These are phyloP conservation scores for Ophiocordyceps camponoti-saundersi DNA, from an alignment of 2,329 filamentous ascomycete species.

Conservation along the genomic window DNA sequence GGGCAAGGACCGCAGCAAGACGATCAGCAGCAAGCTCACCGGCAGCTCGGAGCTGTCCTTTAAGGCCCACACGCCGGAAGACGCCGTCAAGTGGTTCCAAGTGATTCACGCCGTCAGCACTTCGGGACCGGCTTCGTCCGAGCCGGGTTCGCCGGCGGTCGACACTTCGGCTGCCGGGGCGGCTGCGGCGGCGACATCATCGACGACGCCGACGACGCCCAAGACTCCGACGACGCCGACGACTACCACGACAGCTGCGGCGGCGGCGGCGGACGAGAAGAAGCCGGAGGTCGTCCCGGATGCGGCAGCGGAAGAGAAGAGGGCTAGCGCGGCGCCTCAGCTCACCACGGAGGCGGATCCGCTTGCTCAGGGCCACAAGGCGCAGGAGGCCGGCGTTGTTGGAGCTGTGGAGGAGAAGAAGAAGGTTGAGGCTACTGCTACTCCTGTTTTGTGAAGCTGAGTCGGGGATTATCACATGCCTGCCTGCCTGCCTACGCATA, in stretches of 20 bases:
- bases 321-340: constrained; percentile 5
- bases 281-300: neutral
- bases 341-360: neutral
- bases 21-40: constrained; percentile 63
- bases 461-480: neutral
- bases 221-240: neutral
- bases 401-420: constrained; percentile 4
- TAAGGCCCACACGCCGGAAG: constrained; percentile 67
- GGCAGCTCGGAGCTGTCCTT: constrained; percentile 69
- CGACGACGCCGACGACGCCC: neutral
- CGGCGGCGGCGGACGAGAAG: constrained; percentile 2
- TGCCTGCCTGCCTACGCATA: too few relatives aligned
- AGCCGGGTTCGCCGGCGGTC: constrained; percentile 12
- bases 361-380: constrained; percentile 4
- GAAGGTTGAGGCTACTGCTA: constrained; percentile 4
- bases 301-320: constrained; percentile 1
- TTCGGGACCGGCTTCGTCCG: constrained; percentile 23
- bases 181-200: neutral
- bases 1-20: constrained; percentile 78
- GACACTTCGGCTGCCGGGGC: constrained; percentile 2
- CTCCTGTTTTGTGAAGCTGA: neutral
- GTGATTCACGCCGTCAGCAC: constrained; percentile 46
- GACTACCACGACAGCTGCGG: neutral
- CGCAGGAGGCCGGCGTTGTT: constrained; percentile 26
- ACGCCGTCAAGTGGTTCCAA: constrained; percentile 74